A percentile compares a stretch with the other conserved stretches of the same genome.
Conservation (phyloP, 2,329 filamentous ascomycete species). For the Beauveria scarabaeidicola region DNA sequence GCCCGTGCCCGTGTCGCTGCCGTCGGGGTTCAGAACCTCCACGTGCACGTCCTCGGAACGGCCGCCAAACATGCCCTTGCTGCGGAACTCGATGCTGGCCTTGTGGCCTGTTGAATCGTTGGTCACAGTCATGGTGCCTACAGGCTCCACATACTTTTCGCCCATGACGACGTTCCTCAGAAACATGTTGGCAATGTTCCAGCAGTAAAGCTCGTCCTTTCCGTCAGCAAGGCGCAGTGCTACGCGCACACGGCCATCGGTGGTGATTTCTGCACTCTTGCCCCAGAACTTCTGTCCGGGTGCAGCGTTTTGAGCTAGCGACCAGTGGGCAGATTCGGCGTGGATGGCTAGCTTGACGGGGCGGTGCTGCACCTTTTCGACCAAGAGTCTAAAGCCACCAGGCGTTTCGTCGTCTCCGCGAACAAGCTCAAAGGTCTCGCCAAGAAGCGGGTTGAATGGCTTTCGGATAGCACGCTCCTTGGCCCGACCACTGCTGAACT, state of each 20-base stretch:
- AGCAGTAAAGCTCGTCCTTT: constrained; percentile 76
- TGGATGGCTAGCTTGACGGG: constrained; percentile 90
- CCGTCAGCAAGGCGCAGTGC: constrained; percentile 58
- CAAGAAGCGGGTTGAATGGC: constrained; percentile 93
- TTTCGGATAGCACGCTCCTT: constrained; percentile 91
- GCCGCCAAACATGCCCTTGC: constrained; percentile 94
- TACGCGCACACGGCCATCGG: constrained; percentile 76
- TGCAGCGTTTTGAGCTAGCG: constrained; percentile 75
- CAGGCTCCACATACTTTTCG: constrained; percentile 95
- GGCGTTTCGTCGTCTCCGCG: constrained; percentile 67
- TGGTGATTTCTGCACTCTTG: constrained; percentile 89
- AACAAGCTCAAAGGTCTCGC: constrained; percentile 90
- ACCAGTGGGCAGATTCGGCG: constrained; percentile 80
- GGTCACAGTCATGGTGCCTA: constrained; percentile 76
- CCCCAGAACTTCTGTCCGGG: constrained; percentile 98
- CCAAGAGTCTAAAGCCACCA: constrained; percentile 77
- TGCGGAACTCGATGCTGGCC: constrained; percentile 82
- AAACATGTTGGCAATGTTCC: constrained; percentile 82
- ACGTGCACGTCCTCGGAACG: constrained; percentile 82
- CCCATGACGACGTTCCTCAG: constrained; percentile 93
- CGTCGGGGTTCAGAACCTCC: constrained; percentile 60
- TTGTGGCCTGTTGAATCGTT: constrained; percentile 80
- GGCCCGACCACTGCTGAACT: constrained; percentile 71
- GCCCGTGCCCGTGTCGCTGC: constrained; percentile 55
- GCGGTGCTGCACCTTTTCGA: constrained; percentile 90